Percentiles rank a stretch among this genome's conserved stretches.
phyloP scores from a whole-genome alignment of 2,329 filamentous ascomycete genomes.

The Annulohypoxylon truncatum region DNA sequence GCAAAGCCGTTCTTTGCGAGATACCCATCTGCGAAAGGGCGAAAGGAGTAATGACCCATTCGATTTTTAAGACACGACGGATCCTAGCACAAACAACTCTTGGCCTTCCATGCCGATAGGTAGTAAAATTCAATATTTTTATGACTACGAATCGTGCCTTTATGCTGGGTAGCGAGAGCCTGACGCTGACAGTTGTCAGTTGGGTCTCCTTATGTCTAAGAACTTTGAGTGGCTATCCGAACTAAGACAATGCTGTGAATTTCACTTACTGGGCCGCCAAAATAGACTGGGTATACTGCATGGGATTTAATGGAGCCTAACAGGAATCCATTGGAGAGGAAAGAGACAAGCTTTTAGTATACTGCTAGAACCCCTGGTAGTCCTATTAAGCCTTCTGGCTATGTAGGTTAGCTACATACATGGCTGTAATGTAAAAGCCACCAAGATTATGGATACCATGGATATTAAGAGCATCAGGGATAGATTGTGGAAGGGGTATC shows the following conservation, averaged over 20 bases:
- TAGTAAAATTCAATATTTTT: slow-evolving; percentile 20
- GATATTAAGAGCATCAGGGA: neutral
- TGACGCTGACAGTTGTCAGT: slow-evolving; percentile 20
- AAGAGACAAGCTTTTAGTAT: slow-evolving; percentile 8
- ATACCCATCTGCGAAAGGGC: slow-evolving; percentile 23
- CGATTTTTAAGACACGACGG: slow-evolving; percentile 1
- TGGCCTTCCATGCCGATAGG: slow-evolving; percentile 19
- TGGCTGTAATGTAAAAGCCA: neutral
- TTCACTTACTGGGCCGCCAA: slow-evolving; percentile 14
- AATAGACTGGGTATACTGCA: slow-evolving; percentile 20
- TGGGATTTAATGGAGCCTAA: slow-evolving; percentile 18
- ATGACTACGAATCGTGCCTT: neutral
- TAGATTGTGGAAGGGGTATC: neutral
- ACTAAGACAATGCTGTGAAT: slow-evolving; percentile 9
- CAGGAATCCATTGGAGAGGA: slow-evolving; percentile 2
- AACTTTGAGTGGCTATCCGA: slow-evolving; percentile 24
- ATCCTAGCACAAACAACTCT: slow-evolving; percentile 9
- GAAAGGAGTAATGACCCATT: slow-evolving; percentile 21
- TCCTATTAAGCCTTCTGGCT: neutral
- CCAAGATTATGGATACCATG: neutral
- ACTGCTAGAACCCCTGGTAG: neutral
- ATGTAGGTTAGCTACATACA: too few relatives aligned
- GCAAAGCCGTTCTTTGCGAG: slow-evolving; percentile 11
- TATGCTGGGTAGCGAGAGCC: slow-evolving; percentile 7
- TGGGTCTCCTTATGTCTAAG: slow-evolving; percentile 12